Evolutionary conservation across 2,329 filamentous ascomycete species (phyloP).

Genomic region (Talaromyces sp.): DNA sequence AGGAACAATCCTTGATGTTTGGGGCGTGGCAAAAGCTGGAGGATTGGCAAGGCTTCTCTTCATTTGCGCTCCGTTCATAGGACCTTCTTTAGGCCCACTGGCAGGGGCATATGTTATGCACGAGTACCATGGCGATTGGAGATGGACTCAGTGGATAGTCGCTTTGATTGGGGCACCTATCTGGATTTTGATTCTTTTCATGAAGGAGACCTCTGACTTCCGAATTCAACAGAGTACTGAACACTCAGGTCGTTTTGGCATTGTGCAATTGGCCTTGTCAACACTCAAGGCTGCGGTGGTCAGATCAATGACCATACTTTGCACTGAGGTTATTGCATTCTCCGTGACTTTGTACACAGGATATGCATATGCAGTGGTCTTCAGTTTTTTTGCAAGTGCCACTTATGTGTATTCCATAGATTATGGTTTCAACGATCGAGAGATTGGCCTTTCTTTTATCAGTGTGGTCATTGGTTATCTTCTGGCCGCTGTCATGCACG

Average conservation of each 20-base stretch:
- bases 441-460: slow-evolving; percentile 70
- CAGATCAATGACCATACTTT: slow-evolving; percentile 59
- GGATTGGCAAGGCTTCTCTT: slow-evolving; percentile 31
- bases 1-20: slow-evolving; percentile 69
- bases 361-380: slow-evolving; percentile 71
- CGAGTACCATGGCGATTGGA: slow-evolving; percentile 53
- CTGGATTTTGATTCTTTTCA: slow-evolving; percentile 55
- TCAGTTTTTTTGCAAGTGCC: slow-evolving; percentile 79
- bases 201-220: slow-evolving; percentile 56
- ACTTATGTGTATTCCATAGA: slow-evolving; percentile 62
- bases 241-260: slow-evolving; percentile 4
- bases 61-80: slow-evolving; percentile 54
- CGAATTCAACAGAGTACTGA: not conserved
- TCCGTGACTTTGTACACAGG: slow-evolving; percentile 65
- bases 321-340: slow-evolving; percentile 63
- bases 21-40: slow-evolving; percentile 37
- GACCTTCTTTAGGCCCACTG: slow-evolving; percentile 42
- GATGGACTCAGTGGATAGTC: slow-evolving; percentile 68
- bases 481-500: slow-evolving; percentile 30
- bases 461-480: slow-evolving; percentile 66
- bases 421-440: slow-evolving; percentile 54
- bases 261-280: slow-evolving; percentile 11
- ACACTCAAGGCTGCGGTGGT: slow-evolving; percentile 27
- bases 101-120: slow-evolving; percentile 17
- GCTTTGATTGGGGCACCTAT: slow-evolving; percentile 56